Conservation (phyloP, 306 rosid species). For the Herpetospermum pedunculosum region DNA sequence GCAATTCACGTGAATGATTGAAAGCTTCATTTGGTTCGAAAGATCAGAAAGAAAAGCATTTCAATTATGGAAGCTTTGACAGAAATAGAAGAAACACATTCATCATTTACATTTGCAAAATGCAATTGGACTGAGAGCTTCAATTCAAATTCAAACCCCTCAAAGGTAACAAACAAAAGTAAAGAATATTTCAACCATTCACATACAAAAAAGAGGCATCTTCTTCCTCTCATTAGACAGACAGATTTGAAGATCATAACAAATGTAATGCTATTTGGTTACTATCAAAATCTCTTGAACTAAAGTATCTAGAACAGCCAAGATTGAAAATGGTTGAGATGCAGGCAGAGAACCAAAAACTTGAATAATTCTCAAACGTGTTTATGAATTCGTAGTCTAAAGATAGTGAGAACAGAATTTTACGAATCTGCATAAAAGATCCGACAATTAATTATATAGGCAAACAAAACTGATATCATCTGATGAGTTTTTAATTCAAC, state of each 20-base stretch:
- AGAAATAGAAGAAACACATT: background rate
- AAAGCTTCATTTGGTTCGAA: background rate
- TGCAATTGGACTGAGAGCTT: too few relatives aligned
- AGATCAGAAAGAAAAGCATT: background rate
- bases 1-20: background rate
- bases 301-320: background rate
- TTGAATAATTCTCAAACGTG: background rate
- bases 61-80: background rate
- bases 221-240: too few relatives aligned
- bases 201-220: too few relatives aligned
- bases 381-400: background rate
- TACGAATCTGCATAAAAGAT: background rate
- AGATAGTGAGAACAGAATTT: background rate
- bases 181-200: too few relatives aligned
- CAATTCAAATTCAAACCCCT: too few relatives aligned
- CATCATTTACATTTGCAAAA: too few relatives aligned
- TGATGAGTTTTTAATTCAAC: conserved; percentile 1
- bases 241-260: background rate
- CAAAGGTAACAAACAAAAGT: too few relatives aligned
- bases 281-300: background rate
- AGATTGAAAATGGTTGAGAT: background rate
- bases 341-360: too few relatives aligned
- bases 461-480: conserved; percentile 12
- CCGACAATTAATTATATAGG: background rate
- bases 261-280: background rate